These are phyloP conservation scores for Acacia acuminata DNA, from an alignment of 306 rosid species.

Conservation along the genomic window DNA sequence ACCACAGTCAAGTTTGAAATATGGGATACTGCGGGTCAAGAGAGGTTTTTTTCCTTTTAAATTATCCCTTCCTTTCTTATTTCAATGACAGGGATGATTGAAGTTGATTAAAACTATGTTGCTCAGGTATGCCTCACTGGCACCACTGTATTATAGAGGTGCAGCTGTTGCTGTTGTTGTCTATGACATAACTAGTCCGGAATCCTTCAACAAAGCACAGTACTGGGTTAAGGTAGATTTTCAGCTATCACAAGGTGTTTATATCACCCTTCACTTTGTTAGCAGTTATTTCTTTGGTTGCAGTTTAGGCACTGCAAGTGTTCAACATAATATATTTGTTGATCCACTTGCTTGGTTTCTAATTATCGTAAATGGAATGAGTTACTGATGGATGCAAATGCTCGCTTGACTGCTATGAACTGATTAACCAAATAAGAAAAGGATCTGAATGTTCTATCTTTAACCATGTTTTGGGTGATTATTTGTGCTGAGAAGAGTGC, in stretches of 20 bases:
- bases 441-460: slow-evolving; percentile 3
- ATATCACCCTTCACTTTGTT: too few relatives aligned
- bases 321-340: neutral
- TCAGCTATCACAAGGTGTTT: slow-evolving; percentile 24
- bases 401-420: neutral
- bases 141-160: slow-evolving; percentile 94
- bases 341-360: neutral
- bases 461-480: slow-evolving; percentile 13
- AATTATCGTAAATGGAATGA: neutral
- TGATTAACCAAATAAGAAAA: slow-evolving; percentile 9
- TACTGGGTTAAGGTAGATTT: slow-evolving; percentile 96
- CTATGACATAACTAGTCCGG: slow-evolving; percentile 96
- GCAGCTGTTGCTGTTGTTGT: slow-evolving; percentile 97
- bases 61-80: too few relatives aligned
- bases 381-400: neutral
- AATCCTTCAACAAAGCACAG: slow-evolving; percentile 92
- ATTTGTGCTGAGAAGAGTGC: too few relatives aligned
- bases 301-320: too few relatives aligned
- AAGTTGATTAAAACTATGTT: too few relatives aligned
- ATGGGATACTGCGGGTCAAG: too few relatives aligned
- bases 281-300: too few relatives aligned
- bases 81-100: too few relatives aligned
- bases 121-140: slow-evolving; percentile 97
- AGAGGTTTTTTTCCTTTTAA: too few relatives aligned
- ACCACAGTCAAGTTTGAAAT: too few relatives aligned